phyloP scores from a whole-genome alignment of 1,284 basidiomycete species.

The Fomes fomentarius region DNA sequence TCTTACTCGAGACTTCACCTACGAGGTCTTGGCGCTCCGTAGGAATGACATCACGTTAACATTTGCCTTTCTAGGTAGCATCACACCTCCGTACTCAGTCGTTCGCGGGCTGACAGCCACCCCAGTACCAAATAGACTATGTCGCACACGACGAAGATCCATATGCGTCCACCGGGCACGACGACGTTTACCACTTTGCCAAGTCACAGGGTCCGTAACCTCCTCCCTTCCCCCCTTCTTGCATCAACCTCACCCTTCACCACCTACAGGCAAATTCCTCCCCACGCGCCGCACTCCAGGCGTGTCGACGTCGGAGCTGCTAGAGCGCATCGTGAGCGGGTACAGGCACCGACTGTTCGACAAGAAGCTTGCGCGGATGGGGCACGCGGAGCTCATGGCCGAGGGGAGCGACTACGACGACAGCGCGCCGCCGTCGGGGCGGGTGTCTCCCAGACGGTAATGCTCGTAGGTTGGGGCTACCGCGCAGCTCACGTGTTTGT shows the following conservation, averaged over 20 bases:
- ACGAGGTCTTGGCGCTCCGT: too few species aligned
- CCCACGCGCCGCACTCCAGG: constrained; percentile 95
- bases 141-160: constrained; percentile 95
- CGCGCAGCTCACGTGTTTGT: too few species aligned
- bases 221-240: background rate
- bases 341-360: constrained; percentile 88
- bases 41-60: too few species aligned
- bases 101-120: background rate
- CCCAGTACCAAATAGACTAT: constrained; percentile 60
- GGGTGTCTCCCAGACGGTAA: constrained; percentile 17
- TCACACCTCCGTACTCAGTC: too few species aligned
- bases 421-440: constrained; percentile 24
- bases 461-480: background rate
- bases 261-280: constrained; percentile 89
- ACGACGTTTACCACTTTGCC: constrained; percentile 87
- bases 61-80: constrained; percentile 12
- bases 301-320: constrained; percentile 90
- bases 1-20: too few species aligned
- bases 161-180: constrained; percentile 73
- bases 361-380: constrained; percentile 87
- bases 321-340: constrained; percentile 87
- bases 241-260: background rate
- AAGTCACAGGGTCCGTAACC: constrained; percentile 72
- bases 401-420: constrained; percentile 41
- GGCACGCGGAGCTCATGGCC: constrained; percentile 66